Percentiles rank a stretch among this genome's conserved stretches.
phyloP scores from a whole-genome alignment of 306 rosid species.

The Quercus parvula region DNA sequence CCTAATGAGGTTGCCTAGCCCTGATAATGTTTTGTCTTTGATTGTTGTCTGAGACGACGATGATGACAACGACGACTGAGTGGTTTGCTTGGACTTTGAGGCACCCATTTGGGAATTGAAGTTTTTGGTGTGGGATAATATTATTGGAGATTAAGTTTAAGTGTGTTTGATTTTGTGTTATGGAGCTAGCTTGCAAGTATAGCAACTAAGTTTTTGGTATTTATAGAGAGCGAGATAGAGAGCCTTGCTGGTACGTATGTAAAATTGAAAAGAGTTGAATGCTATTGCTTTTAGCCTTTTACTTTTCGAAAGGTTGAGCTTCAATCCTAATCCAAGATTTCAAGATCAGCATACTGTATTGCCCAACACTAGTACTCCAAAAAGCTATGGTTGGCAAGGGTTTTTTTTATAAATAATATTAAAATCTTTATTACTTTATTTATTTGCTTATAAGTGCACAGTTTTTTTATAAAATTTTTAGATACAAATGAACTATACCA shows the following conservation, averaged over 20 bases:
- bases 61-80: too few species aligned
- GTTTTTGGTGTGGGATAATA: background rate
- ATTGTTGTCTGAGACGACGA: background rate
- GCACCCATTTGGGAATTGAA: constrained; percentile 19
- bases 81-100: background rate
- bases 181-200: constrained; percentile 23
- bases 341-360: too few species aligned
- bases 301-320: constrained; percentile 25
- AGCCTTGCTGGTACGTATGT: constrained; percentile 45
- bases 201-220: constrained; percentile 6
- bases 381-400: too few species aligned
- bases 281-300: constrained; percentile 15
- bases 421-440: too few species aligned
- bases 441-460: too few species aligned
- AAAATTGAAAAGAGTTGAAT: constrained; percentile 11
- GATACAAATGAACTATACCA: too few species aligned
- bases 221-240: background rate
- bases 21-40: constrained; percentile 27
- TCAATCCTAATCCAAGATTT: too few species aligned
- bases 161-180: background rate
- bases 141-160: background rate
- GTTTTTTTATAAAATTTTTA: too few species aligned
- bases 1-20: constrained; percentile 61
- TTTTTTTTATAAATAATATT: too few species aligned
- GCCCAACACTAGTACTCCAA: too few species aligned